Conservation (phyloP, 2,329 filamentous ascomycete species). For the Emydomyces testavorans region DNA sequence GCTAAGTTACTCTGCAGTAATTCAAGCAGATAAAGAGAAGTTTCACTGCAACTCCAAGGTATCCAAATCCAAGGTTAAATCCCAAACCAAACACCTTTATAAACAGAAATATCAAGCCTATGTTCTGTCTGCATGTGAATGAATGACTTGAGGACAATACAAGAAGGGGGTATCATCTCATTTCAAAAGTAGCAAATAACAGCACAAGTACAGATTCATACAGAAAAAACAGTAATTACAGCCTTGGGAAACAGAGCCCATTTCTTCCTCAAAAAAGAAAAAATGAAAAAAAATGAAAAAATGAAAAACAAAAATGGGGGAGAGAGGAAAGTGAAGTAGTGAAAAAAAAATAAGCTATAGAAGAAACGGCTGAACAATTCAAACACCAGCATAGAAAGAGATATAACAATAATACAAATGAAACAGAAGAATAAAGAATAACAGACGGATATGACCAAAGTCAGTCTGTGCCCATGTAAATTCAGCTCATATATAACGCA, state of each 20-base stretch:
- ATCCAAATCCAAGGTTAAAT: too few species aligned
- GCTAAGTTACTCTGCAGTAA: too few species aligned
- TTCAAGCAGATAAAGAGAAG: too few species aligned
- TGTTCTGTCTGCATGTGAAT: too few species aligned
- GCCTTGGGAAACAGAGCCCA: too few species aligned
- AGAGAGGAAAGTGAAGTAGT: neutral
- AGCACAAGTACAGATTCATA: neutral
- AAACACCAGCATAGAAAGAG: neutral
- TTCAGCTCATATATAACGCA: neutral
- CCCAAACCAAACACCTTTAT: too few species aligned
- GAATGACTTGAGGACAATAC: neutral
- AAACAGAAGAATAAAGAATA: neutral
- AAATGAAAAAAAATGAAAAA: too few species aligned
- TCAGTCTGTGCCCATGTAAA: neutral
- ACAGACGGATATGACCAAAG: neutral
- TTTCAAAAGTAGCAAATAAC: neutral
- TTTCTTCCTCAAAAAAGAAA: too few species aligned
- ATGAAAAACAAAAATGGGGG: neutral
- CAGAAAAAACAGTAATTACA: neutral
- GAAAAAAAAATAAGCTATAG: neutral
- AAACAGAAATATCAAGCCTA: neutral
- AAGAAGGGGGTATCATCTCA: neutral
- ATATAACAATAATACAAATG: neutral
- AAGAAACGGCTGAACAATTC: neutral
- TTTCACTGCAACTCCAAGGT: too few species aligned